Evolutionary conservation across 371 early-diverging fungal species (phyloP), one percentile per base, ranked within the genome.

Genomic region (Mucor lusitanicus): DNA sequence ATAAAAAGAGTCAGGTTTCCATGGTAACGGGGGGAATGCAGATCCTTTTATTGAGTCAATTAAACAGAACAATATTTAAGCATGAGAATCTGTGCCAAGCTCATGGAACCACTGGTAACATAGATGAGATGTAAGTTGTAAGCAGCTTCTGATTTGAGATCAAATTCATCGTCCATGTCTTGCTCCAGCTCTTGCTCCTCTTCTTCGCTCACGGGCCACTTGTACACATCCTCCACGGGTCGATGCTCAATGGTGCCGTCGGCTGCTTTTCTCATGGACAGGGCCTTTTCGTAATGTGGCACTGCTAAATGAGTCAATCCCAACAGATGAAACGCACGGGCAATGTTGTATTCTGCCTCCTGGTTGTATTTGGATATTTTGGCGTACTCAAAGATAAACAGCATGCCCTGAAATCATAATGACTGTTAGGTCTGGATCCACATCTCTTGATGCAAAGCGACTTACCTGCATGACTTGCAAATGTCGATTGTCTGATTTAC

Each of bases 321-420:
- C 28, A 97, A 33, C 19, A 89, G 85, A 73, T 98, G 98, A 70
- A 93, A 95, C 1, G 92, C 90, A 46, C 97, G 84, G 0, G 84
- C 98, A 30, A 92, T 62, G 68, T 98, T 98, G 67, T 91, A 98
- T 40, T 89, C 88, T 5, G 92, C 90, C 71, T 96, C 97, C 75
- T 88, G 92, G 25, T 73, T 76, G 15, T 71, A 62, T 3, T 73
- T 76, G 19, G 80, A 76, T 11, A 90, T 59, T 59, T 87, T 85
- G 42, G 76, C 78, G 70, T 94, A 94, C 59, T 88, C 85, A 63
- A 81, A 79, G 17, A 95, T 55, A 73, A 93, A 92, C 54, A 89
- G 71, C 71, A 92, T 83, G 5, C 86, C 93, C 74, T 89, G 70
- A 42, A 61, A 25, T 65, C 30, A 33, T 21, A 32, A 35, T 17